Base-by-base conservation (phyloP, 2,329 filamentous ascomycete species). In the Ciborinia camelliae region DNA sequence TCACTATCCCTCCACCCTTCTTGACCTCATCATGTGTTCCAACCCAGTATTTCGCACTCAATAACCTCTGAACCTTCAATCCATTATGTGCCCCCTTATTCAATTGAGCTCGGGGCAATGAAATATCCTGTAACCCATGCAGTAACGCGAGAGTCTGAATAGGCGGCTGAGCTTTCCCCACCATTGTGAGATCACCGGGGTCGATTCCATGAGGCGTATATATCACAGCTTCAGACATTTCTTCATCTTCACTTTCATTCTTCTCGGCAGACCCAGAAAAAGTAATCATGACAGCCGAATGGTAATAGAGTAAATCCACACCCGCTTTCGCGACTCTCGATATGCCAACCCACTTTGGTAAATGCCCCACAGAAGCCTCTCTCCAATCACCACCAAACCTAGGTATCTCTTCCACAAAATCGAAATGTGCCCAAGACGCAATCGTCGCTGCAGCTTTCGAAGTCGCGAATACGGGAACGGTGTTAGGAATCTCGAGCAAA, bases 1-100 rank as follows among this genome's bases (percentile, higher is more conserved):
- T 80, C 12, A 89, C 81, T 6, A 88, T 69, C 0, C 86, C 86
- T 0, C 80, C 80, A 0, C 84, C 86, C 62, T 75, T 80, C 74
- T 89, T 89, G 5, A 83, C 77, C 73, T 89, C 86, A 68, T 88
- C 86, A 69, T 90, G 86, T 32, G 87, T 89, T 0, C 81, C 81
- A 23, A 89, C 75, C 87, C 86, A 90, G 70, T 89, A 89, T 68
- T 78, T 81, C 0, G 85, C 83, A 2, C 79, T 76, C 37, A 84
- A 74, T 5, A 81, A 74, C 20, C 79, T 75, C 65, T 85, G 85
- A 3, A 84, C 83, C 65, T 82, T 77, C 20, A 88, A 74, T 0
- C 84, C 87, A 70, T 89, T 89, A 65, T 83, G 77, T 0, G 81
- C 86, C 2, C 87, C 87, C 20, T 89, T 80, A 67, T 89, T 90